phyloP scores from a whole-genome alignment of 2,329 filamentous ascomycete species.

The Emmonsiellopsis sp. region DNA sequence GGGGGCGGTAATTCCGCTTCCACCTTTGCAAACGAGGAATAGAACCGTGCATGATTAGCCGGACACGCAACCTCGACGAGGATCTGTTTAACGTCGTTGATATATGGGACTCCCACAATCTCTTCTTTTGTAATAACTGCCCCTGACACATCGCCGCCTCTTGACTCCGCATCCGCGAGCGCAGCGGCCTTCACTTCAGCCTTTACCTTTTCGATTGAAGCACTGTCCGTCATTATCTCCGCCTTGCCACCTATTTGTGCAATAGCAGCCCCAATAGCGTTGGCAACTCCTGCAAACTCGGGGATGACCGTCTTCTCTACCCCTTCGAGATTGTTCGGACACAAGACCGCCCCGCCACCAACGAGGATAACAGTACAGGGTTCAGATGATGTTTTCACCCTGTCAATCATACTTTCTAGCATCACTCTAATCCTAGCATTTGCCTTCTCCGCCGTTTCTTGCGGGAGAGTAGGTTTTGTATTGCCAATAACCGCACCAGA shows the following conservation, averaged over 20 bases:
- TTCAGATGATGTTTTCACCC: conserved; percentile 47
- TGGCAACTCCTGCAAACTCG: conserved; percentile 46
- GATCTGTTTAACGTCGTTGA: conserved; percentile 36
- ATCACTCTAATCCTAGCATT: conserved; percentile 34
- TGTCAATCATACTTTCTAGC: conserved; percentile 44
- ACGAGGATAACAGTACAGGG: conserved; percentile 46
- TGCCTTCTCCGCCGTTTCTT: conserved; percentile 14
- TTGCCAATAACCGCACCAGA: conserved; percentile 22
- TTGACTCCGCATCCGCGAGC: conserved; percentile 13
- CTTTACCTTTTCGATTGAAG: conserved; percentile 22
- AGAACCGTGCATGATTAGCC: not conserved
- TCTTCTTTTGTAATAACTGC: conserved; percentile 44
- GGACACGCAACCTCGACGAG: conserved; percentile 20
- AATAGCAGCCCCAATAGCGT: conserved; percentile 52
- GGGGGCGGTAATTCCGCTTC: not conserved
- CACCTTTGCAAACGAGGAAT: not conserved
- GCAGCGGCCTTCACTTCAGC: conserved; percentile 14
- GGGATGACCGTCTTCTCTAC: conserved; percentile 44
- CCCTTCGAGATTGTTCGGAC: conserved; percentile 39
- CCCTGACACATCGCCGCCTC: conserved; percentile 12
- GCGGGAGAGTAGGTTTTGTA: conserved; percentile 14
- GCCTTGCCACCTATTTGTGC: conserved; percentile 46
- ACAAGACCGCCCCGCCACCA: conserved; percentile 48
- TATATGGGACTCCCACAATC: conserved; percentile 45
- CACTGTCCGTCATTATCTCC: conserved; percentile 40